Percentiles rank a stretch among this genome's conserved stretches.
These are phyloP conservation scores for Boechera divaricarpa DNA, from an alignment of 345 rosid genomes.

Conservation along the genomic window DNA sequence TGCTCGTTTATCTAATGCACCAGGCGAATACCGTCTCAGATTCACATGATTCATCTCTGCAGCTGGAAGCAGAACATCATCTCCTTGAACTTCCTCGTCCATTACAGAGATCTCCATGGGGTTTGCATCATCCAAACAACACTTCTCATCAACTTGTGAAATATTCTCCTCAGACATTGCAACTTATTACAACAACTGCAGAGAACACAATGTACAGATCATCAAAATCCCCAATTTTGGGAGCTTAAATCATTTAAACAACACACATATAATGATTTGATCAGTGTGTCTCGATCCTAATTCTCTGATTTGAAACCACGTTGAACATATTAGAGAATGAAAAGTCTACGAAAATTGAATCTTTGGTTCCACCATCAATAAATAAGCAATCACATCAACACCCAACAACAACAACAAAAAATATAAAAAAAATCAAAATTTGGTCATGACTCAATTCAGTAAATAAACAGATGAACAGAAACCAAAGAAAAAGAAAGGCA, in stretches of 20 bases:
- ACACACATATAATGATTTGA: conserved; percentile 1
- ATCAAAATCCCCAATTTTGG: background rate
- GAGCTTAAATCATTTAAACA: background rate
- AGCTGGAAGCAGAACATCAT: conserved; percentile 32
- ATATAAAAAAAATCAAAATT: background rate
- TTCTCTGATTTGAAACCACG: conserved; percentile 5
- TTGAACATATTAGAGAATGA: background rate
- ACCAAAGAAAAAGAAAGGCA: background rate
- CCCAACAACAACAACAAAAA: background rate
- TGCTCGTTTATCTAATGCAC: conserved; percentile 40
- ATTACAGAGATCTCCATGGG: conserved; percentile 9
- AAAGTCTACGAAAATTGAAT: conserved; percentile 19
- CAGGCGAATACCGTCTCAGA: conserved; percentile 52
- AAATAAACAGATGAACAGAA: background rate
- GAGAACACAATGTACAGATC: background rate
- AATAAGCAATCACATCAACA: conserved; percentile 19
- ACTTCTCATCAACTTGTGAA: conserved; percentile 40
- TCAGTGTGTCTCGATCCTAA: conserved; percentile 24
- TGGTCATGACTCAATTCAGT: background rate
- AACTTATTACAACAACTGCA: conserved; percentile 22
- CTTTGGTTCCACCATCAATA: conserved; percentile 11
- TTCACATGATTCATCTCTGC: conserved; percentile 29
- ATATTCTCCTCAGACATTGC: conserved; percentile 41
- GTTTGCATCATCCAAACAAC: conserved; percentile 38
- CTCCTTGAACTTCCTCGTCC: conserved; percentile 8